Evolutionary conservation across 2,329 filamentous ascomycete species (phyloP).

Genomic region (Kalaharituber pfeilii): DNA sequence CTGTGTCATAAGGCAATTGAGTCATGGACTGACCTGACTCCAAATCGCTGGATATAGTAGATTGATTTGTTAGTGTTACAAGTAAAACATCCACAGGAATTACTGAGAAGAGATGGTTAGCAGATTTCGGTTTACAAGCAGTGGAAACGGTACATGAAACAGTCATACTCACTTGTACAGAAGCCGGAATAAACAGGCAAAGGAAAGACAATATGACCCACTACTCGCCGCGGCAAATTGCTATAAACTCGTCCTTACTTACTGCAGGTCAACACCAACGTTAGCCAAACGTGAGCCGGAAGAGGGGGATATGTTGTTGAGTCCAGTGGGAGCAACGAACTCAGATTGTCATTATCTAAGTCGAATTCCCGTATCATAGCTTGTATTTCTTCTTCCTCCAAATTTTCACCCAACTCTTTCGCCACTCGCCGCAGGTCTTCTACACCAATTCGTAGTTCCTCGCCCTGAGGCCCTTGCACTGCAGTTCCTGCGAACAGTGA

Average conservation of each 20-base stretch:
- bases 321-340: slow-evolving; percentile 11
- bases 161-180: too few species aligned
- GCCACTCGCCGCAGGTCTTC: slow-evolving; percentile 78
- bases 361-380: slow-evolving; percentile 99
- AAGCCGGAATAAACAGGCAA: too few species aligned
- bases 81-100: too few species aligned
- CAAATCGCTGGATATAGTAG: too few species aligned
- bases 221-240: slow-evolving; percentile 31
- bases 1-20: too few species aligned
- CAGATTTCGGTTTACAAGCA: too few species aligned
- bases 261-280: slow-evolving; percentile 29
- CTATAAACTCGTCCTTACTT: slow-evolving; percentile 50
- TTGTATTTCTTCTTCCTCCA: slow-evolving; percentile 79
- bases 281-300: slow-evolving; percentile 4
- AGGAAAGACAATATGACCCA: not conserved
- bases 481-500: slow-evolving; percentile 80
- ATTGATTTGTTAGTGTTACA: too few species aligned
- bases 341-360: slow-evolving; percentile 68
- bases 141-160: too few species aligned
- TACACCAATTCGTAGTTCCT: slow-evolving; percentile 51
- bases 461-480: slow-evolving; percentile 40
- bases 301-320: not conserved
- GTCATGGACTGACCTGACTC: too few species aligned
- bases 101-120: too few species aligned
- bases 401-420: slow-evolving; percentile 74